A percentile compares a stretch with the other conserved stretches of the same genome.
Evolutionary conservation across 495 filamentous ascomycete species (phyloP).

Genomic region (Podospora fimiseda): DNA sequence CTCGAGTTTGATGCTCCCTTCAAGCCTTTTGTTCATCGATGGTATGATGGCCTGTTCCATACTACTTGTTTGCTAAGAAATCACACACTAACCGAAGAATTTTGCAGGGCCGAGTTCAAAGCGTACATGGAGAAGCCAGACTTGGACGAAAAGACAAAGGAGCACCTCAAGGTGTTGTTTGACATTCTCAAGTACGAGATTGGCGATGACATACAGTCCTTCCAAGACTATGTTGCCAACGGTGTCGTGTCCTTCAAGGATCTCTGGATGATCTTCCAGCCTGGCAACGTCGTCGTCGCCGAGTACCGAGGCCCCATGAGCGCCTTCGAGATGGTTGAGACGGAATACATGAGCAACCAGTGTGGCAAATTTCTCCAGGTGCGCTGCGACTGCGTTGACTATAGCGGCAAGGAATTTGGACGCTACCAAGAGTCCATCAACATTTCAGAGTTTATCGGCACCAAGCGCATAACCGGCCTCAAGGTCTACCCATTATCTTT

Average conservation of each 20-base stretch:
- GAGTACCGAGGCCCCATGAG: constrained; percentile 24
- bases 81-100: neutral
- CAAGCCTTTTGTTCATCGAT: constrained; percentile 60
- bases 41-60: constrained; percentile 30
- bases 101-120: constrained; percentile 36
- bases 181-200: constrained; percentile 55
- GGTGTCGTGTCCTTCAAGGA: constrained; percentile 55
- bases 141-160: constrained; percentile 41
- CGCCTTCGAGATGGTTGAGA: constrained; percentile 28
- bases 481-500: constrained; percentile 51
- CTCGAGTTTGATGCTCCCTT: constrained; percentile 57
- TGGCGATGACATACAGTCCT: constrained; percentile 47
- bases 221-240: constrained; percentile 51
- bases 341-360: constrained; percentile 25
- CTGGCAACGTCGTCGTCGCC: constrained; percentile 28
- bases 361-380: constrained; percentile 40
- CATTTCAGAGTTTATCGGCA: constrained; percentile 51
- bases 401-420: constrained; percentile 55
- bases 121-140: constrained; percentile 41
- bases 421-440: constrained; percentile 32
- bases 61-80: neutral
- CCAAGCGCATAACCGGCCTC: constrained; percentile 49
- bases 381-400: constrained; percentile 48
- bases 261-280: constrained; percentile 42
- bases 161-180: constrained; percentile 53